Conservation (phyloP, 805 yeast genomes). For the Suhomyces vadensis region DNA sequence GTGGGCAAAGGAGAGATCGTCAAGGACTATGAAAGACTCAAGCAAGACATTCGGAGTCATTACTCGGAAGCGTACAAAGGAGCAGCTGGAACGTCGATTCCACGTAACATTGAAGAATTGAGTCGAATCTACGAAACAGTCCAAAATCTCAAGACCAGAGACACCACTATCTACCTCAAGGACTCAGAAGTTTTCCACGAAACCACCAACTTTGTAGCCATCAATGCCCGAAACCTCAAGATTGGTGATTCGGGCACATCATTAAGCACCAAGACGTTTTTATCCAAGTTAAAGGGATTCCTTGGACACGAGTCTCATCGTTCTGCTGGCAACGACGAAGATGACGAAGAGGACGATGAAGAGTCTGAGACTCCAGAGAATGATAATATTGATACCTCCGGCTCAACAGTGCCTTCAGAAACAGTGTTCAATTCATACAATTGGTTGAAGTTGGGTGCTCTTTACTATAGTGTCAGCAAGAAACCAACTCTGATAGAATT, state of each 20-base stretch:
- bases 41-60: slow-evolving; percentile 29
- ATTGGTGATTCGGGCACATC: slow-evolving; percentile 57
- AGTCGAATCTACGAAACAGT: slow-evolving; percentile 49
- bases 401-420: slow-evolving; percentile 10
- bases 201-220: slow-evolving; percentile 61
- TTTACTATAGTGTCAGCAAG: slow-evolving; percentile 47
- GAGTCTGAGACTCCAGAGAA: slow-evolving; percentile 4
- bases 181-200: slow-evolving; percentile 66
- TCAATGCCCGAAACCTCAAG: slow-evolving; percentile 61
- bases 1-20: slow-evolving; percentile 15
- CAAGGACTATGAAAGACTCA: slow-evolving; percentile 29
- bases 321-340: slow-evolving; percentile 7
- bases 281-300: slow-evolving; percentile 37
- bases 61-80: slow-evolving; percentile 57
- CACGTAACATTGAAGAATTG: slow-evolving; percentile 44
- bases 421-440: slow-evolving; percentile 47
- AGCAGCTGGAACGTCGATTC: slow-evolving; percentile 54
- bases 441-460: slow-evolving; percentile 61
- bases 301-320: slow-evolving; percentile 10
- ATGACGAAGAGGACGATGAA: slow-evolving; percentile 17
- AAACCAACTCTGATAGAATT: slow-evolving; percentile 57
- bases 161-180: slow-evolving; percentile 39
- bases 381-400: slow-evolving; percentile 9
- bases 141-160: slow-evolving; percentile 33
- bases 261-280: slow-evolving; percentile 50